Conservation (phyloP, 805 yeast species). For the Nakazawaea peltata region DNA sequence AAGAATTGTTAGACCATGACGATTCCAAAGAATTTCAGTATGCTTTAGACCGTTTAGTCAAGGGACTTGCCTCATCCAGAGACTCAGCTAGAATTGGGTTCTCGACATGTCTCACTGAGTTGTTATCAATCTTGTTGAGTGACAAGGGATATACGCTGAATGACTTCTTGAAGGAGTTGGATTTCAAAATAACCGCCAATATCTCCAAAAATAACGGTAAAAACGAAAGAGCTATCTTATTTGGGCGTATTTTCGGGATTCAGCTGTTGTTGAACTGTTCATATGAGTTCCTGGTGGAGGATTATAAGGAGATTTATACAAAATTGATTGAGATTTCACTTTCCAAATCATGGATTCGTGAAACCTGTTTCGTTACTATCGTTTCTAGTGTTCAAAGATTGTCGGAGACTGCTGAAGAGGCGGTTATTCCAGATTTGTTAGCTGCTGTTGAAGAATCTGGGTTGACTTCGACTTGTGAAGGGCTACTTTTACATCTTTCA, state of each 20-base stretch:
- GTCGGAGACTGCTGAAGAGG: not conserved
- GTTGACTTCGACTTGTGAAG: slow-evolving; percentile 70
- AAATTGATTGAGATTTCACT: slow-evolving; percentile 49
- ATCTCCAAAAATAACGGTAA: slow-evolving; percentile 52
- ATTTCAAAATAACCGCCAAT: slow-evolving; percentile 26
- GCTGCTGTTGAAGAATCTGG: too few species aligned
- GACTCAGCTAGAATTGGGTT: slow-evolving; percentile 84
- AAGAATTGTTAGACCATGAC: slow-evolving; percentile 42
- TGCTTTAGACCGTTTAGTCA: slow-evolving; percentile 68
- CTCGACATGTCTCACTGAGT: slow-evolving; percentile 78
- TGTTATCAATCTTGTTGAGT: slow-evolving; percentile 28
- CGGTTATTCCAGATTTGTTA: slow-evolving; percentile 15
- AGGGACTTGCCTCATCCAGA: slow-evolving; percentile 75
- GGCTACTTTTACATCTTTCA: slow-evolving; percentile 61
- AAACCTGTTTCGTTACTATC: slow-evolving; percentile 68
- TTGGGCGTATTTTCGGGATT: slow-evolving; percentile 81
- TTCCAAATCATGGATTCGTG: slow-evolving; percentile 78
- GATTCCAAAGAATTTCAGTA: slow-evolving; percentile 65
- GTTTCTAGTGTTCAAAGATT: slow-evolving; percentile 36
- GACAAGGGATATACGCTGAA: slow-evolving; percentile 27
- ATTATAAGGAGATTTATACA: slow-evolving; percentile 33
- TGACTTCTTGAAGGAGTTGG: slow-evolving; percentile 27
- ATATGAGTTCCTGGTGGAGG: slow-evolving; percentile 15
- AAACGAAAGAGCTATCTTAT: slow-evolving; percentile 70
- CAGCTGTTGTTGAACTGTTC: slow-evolving; percentile 55